Evolutionary conservation across 176 grass and related monocot genomes (phyloP), one percentile per base, ranked within the genome.

Genomic region (Alloteropsis semialata): DNA sequence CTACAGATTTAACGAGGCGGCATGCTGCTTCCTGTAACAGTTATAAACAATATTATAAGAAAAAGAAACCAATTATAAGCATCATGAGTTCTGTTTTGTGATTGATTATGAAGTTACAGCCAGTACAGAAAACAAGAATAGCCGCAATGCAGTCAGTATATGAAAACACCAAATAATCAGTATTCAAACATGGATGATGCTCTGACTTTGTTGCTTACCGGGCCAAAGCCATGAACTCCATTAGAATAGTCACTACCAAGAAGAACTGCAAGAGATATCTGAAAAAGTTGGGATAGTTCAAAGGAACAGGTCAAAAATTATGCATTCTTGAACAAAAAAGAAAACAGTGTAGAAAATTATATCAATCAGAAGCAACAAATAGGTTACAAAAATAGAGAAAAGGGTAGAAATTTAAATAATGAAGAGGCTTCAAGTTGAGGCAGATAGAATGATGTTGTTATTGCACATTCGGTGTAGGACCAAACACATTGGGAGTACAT

Each of bases 241-340:
- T 90, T 90, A 81, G 95, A 86, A 80, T 98, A 98, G 73, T 98
- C 95, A 71, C 95, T 84, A 70, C 95, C 95, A 81, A 98, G 92
- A 86, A 98, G 95, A 73, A 98, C 39, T 18, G 92, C 88, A 63
- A 98, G 87, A 80, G 92, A 94, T 84, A 98, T 94, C 95, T 95
- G 84, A 81, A 89, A 79, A 28, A 81, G n/a, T 46, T 59, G 62
- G 29, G 65, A 48, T 36, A 72, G 48, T 27, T 43, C 28, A 34
- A 37, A 60, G 11, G 22, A 82, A 55, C 21, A 53, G 13, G 38
- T 69, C 21, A 44, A 3, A 81, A 56, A 69, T 43, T 76, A 84
- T 76, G 37, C 53, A 55, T 55, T 89, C 10, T 63, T 21, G 34
- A 8, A 75, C 25, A 5, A 54, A 56, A 55, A 28, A 64, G 80